Evolutionary conservation across 805 yeast genomes (phyloP).

Genomic region (Kockiozyma suomiensis): DNA sequence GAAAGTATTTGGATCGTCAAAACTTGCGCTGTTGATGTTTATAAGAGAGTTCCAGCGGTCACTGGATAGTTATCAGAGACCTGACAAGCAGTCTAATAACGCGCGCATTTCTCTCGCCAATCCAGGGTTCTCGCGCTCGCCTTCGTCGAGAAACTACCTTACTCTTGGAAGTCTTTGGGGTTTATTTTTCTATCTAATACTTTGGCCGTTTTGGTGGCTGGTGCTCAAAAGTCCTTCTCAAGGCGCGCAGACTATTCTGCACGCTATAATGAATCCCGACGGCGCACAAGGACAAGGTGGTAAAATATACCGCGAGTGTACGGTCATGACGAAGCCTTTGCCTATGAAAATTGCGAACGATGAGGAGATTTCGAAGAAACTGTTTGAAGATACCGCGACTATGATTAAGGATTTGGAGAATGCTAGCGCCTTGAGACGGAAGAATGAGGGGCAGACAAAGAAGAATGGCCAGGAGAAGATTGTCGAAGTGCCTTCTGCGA

Average conservation of each 20-base stretch:
- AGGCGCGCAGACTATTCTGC: slow-evolving; percentile 79
- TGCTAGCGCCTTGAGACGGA: slow-evolving; percentile 47
- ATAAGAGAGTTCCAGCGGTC: slow-evolving; percentile 77
- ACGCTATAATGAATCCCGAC: slow-evolving; percentile 72
- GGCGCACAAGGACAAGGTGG: slow-evolving; percentile 66
- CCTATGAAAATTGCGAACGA: slow-evolving; percentile 62
- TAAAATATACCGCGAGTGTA: slow-evolving; percentile 73
- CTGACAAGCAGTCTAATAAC: slow-evolving; percentile 68
- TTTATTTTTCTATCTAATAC: slow-evolving; percentile 61
- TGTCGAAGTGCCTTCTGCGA: background rate
- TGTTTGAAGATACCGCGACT: slow-evolving; percentile 64
- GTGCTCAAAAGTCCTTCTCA: slow-evolving; percentile 71
- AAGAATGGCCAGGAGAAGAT: background rate
- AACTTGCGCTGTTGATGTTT: slow-evolving; percentile 72
- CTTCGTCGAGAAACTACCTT: slow-evolving; percentile 75
- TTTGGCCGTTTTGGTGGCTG: slow-evolving; percentile 83
- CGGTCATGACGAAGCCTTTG: slow-evolving; percentile 39
- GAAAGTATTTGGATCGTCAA: slow-evolving; percentile 79
- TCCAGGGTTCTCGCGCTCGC: slow-evolving; percentile 90
- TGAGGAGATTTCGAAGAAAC: slow-evolving; percentile 57
- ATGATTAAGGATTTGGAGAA: slow-evolving; percentile 66
- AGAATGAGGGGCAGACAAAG: slow-evolving; percentile 24
- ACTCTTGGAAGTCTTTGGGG: slow-evolving; percentile 72
- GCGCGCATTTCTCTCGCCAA: slow-evolving; percentile 75
- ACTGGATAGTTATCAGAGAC: slow-evolving; percentile 59